These are phyloP conservation scores for Phytophthora capsici DNA, from an alignment of 352 stramenopile genomes.

Conservation along the genomic window DNA sequence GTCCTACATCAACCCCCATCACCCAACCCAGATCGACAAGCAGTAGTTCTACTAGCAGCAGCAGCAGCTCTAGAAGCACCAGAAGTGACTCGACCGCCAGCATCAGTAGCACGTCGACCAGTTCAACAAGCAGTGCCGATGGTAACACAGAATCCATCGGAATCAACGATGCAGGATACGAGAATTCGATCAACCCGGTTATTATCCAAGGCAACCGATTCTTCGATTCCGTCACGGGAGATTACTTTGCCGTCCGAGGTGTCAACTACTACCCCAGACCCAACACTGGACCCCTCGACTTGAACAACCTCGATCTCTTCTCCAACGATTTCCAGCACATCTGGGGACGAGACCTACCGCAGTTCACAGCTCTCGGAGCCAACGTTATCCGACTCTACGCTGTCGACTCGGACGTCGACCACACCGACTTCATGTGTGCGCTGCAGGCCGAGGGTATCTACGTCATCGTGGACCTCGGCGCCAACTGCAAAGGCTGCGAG, in stretches of 20 bases:
- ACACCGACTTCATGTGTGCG: slow-evolving; percentile 89
- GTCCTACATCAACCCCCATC: background rate
- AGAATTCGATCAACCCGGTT: slow-evolving; percentile 27
- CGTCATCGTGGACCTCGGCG: slow-evolving; percentile 69
- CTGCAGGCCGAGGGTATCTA: slow-evolving; percentile 80
- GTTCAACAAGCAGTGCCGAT: background rate
- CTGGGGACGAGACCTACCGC: slow-evolving; percentile 71
- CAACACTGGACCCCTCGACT: slow-evolving; percentile 66
- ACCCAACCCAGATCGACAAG: background rate
- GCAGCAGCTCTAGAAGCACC: background rate
- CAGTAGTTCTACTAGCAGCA: background rate
- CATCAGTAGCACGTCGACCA: background rate
- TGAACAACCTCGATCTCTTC: slow-evolving; percentile 88
- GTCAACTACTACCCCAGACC: slow-evolving; percentile 90
- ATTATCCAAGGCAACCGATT: slow-evolving; percentile 82
- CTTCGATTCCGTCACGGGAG: slow-evolving; percentile 72
- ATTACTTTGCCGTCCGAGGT: slow-evolving; percentile 78
- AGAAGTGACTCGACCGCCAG: too few relatives aligned
- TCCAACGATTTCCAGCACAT: slow-evolving; percentile 71
- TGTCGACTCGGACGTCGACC: slow-evolving; percentile 71
- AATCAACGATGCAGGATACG: slow-evolving; percentile 18
- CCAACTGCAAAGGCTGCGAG: slow-evolving; percentile 68
- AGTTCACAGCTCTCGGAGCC: slow-evolving; percentile 68
- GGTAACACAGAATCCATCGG: background rate
- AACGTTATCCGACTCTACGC: slow-evolving; percentile 87